Evolutionary conservation across 768 basidiomycete species (phyloP), one percentile per base, ranked within the genome.

Genomic region (Termitomyces sp.): DNA sequence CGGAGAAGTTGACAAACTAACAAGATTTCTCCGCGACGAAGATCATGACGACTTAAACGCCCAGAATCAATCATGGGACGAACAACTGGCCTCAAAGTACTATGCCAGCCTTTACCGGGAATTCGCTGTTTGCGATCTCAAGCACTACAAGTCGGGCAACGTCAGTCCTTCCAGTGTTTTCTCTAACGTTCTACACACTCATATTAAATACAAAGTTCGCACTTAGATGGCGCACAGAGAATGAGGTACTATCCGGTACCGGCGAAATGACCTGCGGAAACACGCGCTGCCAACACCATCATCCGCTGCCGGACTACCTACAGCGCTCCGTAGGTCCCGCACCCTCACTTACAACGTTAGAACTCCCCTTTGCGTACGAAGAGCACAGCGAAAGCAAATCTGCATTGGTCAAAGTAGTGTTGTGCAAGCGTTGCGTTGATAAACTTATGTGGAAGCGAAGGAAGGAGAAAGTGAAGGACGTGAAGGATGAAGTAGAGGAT

Each of bases 91-190:
- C 0, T 77, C 80, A 59, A 95, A 94, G 64, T 98, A 95, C 74
- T 95, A 98, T 65, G 75, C 80, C 13, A 90, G 74, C 62, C 82
- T 98, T 3, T 97, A 93, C 69, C 88, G 92, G 61, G 95, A 98
- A 71, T 98, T 87, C 64, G 92, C 91, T 0, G 76, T 94, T 22
- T 94, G 92, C 67, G 93, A 98, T 72, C 75, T 98, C 59, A 98
- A 98, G 74, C 96, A 98, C 67, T 97, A 92, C 78, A 97, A 94
- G 74, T 86, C 89, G 0, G 91, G 92, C 16, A 88, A 90, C 59
- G 93, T 95, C 60, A 61, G 86, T 69, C 53, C 26, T 6, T 39
- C 13, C 18, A 39, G 27, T 34, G 22, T 10, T 41, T 43, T 22
- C 37, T 46, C 4, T 10, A 31, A 27, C 37, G 41, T 12, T 58